Percentiles rank a stretch among this genome's conserved stretches.
phyloP scores from a whole-genome alignment of 805 yeast species.

The Cyberlindnera petersonii region DNA sequence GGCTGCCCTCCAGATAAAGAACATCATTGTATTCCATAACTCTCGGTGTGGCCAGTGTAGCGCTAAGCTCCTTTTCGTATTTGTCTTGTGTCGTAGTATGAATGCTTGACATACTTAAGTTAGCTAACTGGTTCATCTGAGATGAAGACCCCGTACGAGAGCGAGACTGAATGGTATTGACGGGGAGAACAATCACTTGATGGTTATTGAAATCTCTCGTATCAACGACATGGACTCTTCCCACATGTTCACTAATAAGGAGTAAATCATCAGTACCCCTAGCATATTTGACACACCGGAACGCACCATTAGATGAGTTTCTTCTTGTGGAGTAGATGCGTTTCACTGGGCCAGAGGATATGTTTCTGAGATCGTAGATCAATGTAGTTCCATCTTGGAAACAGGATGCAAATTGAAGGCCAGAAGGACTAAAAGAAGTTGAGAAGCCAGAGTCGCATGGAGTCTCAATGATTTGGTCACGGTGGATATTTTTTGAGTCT shows the following conservation, averaged over 20 bases:
- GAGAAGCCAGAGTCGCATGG: conserved; percentile 80
- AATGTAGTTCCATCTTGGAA: conserved; percentile 84
- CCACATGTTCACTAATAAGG: conserved; percentile 78
- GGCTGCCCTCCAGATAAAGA: conserved; percentile 19
- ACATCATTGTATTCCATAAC: conserved; percentile 26
- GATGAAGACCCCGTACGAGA: conserved; percentile 13
- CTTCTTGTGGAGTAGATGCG: conserved; percentile 59
- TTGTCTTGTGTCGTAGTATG: not conserved
- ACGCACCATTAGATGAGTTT: conserved; percentile 55
- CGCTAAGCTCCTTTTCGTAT: conserved; percentile 2
- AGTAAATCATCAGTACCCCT: conserved; percentile 71
- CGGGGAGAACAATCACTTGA: conserved; percentile 70
- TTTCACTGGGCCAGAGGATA: conserved; percentile 44
- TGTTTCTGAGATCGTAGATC: conserved; percentile 71
- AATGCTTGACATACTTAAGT: not conserved
- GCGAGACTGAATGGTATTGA: conserved; percentile 17
- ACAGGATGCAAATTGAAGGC: conserved; percentile 67
- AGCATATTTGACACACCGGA: conserved; percentile 59
- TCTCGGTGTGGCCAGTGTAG: conserved; percentile 17
- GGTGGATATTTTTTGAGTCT: conserved; percentile 25
- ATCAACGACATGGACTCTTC: conserved; percentile 82
- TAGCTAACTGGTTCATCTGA: no score
- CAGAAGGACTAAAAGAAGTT: conserved; percentile 72
- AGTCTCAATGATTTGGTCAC: conserved; percentile 45
- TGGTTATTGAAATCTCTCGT: conserved; percentile 69